Evolutionary conservation across 2,329 filamentous ascomycete genomes (phyloP), one percentile per base, ranked within the genome.

Genomic region (Fusarium dlaminii): DNA sequence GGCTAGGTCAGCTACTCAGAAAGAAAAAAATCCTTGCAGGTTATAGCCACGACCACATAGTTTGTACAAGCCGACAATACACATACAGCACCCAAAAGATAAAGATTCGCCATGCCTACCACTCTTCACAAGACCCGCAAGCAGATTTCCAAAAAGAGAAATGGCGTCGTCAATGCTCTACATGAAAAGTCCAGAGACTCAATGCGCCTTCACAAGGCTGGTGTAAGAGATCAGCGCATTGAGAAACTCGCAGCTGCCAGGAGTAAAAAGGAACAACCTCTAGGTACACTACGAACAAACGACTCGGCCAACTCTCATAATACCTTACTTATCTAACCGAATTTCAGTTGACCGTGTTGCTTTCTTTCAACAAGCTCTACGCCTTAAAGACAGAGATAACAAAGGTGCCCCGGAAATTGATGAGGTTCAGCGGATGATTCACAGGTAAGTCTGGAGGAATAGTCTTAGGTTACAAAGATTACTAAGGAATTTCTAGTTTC

Each of bases 161-260:
- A 91, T 74, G 90, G 91, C 27, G 90, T 91, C 43, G 88, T 94
- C 52, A 91, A 92, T 36, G 88, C 92, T 18, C 87, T 98, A 29
- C 96, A 98, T 80, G 93, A 95, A 82, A 94, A 94, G 81, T 98
- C 95, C 69, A 89, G 96, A 75, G 94, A 98, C 85, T 93, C 95
- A 8, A 90, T 92, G 79, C 90, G 94, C 58, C 86, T 98, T 72
- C 92, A 94, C 81, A 90, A 91, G 78, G 96, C 96, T 27, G 90
- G 90, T 70, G 89, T 92, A 73, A 89, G 96, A 82, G 95, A 98
- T 79, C 92, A 96, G 78, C 94, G 94, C 80, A 87, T 99, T 40
- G 90, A 90, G 75, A 93, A 92, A 81, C 85, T 95, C 63, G 89
- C 91, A 29, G 84, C 89, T n/a, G 86, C 91, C 42, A 89, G 93